Percentiles rank a stretch among this genome's conserved stretches.
phyloP scores from a whole-genome alignment of 192 early-diverging fungal genomes.

The Backusella macrospora region DNA sequence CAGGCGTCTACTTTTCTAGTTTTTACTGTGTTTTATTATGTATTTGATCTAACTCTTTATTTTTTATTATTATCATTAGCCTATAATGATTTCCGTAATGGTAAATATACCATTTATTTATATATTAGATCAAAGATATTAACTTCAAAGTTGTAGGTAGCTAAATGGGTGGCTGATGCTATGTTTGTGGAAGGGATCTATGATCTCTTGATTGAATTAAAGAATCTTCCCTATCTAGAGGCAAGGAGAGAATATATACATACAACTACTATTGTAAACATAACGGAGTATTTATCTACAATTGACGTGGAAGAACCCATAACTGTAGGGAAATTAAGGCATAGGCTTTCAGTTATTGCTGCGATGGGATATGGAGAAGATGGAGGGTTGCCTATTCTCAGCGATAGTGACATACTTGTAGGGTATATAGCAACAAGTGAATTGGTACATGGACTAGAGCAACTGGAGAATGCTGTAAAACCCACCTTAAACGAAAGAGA shows the following conservation, averaged over 20 bases:
- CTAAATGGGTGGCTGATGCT: slow-evolving; percentile 79
- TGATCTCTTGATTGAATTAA: slow-evolving; percentile 70
- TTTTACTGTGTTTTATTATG: not conserved
- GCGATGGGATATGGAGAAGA: slow-evolving; percentile 64
- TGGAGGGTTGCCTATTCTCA: slow-evolving; percentile 74
- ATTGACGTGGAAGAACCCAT: slow-evolving; percentile 68
- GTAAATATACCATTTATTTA: slow-evolving; percentile 1
- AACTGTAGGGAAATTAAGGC: slow-evolving; percentile 57
- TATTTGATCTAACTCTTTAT: slow-evolving; percentile 7
- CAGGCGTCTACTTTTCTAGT: too few species aligned
- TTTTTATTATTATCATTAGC: slow-evolving; percentile 22
- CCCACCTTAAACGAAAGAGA: slow-evolving; percentile 17
- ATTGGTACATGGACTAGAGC: slow-evolving; percentile 70
- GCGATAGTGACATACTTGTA: slow-evolving; percentile 58
- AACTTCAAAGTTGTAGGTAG: slow-evolving; percentile 23
- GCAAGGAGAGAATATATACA: slow-evolving; percentile 74
- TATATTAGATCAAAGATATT: not conserved
- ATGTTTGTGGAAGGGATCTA: slow-evolving; percentile 69
- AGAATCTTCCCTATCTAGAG: slow-evolving; percentile 78
- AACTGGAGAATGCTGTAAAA: slow-evolving; percentile 20
- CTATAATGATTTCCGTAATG: slow-evolving; percentile 43
- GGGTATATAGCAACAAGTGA: slow-evolving; percentile 87
- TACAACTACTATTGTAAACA: slow-evolving; percentile 59
- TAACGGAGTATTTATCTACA: slow-evolving; percentile 68
- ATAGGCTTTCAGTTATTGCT: slow-evolving; percentile 56